phyloP scores from a whole-genome alignment of 2,329 filamentous ascomycete genomes.

The Beauveria sp. region DNA sequence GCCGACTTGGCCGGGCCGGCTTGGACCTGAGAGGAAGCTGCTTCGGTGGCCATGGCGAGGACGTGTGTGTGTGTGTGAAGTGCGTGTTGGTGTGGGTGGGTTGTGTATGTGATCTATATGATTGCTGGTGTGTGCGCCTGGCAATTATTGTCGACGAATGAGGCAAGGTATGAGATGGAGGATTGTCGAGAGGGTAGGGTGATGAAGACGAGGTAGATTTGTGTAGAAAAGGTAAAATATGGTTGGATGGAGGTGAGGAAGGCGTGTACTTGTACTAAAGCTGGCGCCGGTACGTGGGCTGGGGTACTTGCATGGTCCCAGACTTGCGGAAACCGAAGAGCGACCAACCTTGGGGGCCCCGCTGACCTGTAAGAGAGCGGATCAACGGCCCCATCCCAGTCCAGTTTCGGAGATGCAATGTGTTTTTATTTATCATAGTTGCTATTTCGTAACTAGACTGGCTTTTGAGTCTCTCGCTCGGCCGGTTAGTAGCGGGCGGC shows the following conservation, averaged over 20 bases:
- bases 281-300: neutral
- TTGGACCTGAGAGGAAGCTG: constrained; percentile 1
- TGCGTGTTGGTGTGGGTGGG: neutral
- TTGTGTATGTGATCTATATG: neutral
- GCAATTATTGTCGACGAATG: too few relatives aligned
- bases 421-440: neutral
- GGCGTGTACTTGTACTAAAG: constrained; percentile 5
- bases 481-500: neutral
- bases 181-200: neutral
- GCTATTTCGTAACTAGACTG: neutral
- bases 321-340: neutral
- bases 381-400: neutral
- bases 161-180: neutral
- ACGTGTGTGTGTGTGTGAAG: neutral
- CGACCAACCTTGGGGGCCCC: neutral
- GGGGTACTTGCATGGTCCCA: neutral
- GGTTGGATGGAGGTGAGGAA: neutral
- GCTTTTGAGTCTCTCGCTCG: neutral
- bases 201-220: neutral
- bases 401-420: neutral
- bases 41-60: constrained; percentile 6
- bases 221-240: neutral
- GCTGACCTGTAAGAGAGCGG: constrained; percentile 10
- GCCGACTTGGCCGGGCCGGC: constrained; percentile 7
- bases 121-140: neutral